Evolutionary conservation across 2,329 filamentous ascomycete species (phyloP), one percentile per base, ranked within the genome.

Genomic region (Nigrospora osmanthi): DNA sequence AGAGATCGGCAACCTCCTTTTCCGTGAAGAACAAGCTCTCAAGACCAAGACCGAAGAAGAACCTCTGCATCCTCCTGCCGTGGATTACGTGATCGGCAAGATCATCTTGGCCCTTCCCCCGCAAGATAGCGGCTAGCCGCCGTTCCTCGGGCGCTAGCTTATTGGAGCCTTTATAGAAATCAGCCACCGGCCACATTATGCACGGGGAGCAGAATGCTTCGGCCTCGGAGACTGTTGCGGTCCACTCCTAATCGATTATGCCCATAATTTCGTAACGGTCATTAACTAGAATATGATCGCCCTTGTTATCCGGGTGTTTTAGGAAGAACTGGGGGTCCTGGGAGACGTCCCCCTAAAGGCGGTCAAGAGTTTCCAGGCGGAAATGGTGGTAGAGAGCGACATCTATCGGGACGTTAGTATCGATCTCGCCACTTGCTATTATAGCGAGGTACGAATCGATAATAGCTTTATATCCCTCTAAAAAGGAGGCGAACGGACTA

Each of bases 221-320:
- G 35, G 50, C 49, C 40, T 51, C 57, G 6, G 57, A 55, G 3
- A 42, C 51, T 3, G 58, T 59, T 5, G 39, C 44, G 17, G 62
- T 58, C 61, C 60, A 68, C 47, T 70, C 64, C 68, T 68, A 71
- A 49, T 73, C 66, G 40, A 73, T 63, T 39, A 72, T 62, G 10
- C 64, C 64, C 6, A 66, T 66, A 38, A 72, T 67, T 40, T 67
- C 64, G 49, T 54, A 68, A 12, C 60, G 48, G 17, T 63, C 51
- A 44, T 71, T 61, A 7, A 59, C 56, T 1, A 72, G 56, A 15
- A 71, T 63, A 16, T 71, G 67, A 41, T 72, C 68, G 1, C 66
- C 68, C 50, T 71, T 72, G 43, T 72, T 65, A 47, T 72, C 66
- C n/a, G 61, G 54, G 50, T 72, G 65, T 47, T 66, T 70, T 5